A percentile compares a stretch with the other conserved stretches of the same genome.
Evolutionary conservation across 805 yeast species (phyloP).

Genomic region (Saitoella complicata): DNA sequence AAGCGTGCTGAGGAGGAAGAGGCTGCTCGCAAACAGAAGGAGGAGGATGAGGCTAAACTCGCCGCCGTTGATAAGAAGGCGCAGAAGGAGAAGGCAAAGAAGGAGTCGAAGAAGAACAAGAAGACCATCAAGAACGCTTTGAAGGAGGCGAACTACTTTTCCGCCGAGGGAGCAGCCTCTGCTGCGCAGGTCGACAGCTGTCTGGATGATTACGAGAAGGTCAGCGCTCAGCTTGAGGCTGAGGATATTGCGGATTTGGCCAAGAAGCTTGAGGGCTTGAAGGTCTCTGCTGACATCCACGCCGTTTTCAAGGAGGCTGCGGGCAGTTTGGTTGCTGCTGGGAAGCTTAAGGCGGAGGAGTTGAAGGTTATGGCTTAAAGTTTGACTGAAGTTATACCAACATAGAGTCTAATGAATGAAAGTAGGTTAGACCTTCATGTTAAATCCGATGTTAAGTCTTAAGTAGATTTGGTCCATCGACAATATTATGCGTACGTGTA

Average conservation of each 20-base stretch:
- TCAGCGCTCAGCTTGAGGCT: constrained; percentile 72
- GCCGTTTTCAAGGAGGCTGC: constrained; percentile 40
- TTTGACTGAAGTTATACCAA: not conserved
- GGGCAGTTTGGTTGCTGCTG: constrained; percentile 34
- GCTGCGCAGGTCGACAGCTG: constrained; percentile 36
- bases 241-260: constrained; percentile 62
- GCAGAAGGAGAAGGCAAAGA: constrained; percentile 84
- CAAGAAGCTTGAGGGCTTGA: constrained; percentile 28
- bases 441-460: not conserved
- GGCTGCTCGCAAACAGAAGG: constrained; percentile 61
- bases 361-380: constrained; percentile 27
- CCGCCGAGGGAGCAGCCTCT: constrained; percentile 46
- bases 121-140: constrained; percentile 66
- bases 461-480: no score
- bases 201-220: constrained; percentile 52
- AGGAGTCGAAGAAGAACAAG: constrained; percentile 89
- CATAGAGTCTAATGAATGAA: not conserved
- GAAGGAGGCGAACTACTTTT: constrained; percentile 68
- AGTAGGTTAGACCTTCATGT: not conserved
- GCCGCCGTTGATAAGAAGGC: constrained; percentile 73
- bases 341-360: constrained; percentile 36
- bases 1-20: constrained; percentile 76
- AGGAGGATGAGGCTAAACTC: constrained; percentile 48
- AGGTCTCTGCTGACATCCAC: constrained; percentile 30
- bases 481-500: no score